Base-by-base conservation (phyloP, 1,284 basidiomycete species). In the Ceraceosorus guamensis region DNA sequence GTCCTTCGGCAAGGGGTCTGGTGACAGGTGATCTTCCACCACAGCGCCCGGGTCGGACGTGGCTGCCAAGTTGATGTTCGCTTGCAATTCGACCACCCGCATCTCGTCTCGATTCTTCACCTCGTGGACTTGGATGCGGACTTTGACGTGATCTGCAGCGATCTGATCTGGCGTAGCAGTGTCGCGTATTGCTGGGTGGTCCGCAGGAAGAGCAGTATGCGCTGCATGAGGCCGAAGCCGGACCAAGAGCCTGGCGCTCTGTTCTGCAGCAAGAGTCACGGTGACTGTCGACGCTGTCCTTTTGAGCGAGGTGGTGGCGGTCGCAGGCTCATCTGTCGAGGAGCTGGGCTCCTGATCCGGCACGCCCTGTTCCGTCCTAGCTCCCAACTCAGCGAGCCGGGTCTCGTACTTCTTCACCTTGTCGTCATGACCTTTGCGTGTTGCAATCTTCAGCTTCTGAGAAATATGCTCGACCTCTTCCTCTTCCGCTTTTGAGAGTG, bases 381-480 rank as follows among this genome's bases (percentile, higher is more conserved):
- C 73, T 3, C 79, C 79, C 0, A 81, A 66, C 62, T 79, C 77
- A 5, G 61, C 61, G 50, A 81, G 67, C 13, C 80, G 68, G 46
- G 74, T 70, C 56, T 79, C 77, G 68, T 80, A 80, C 68, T 81
- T 81, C 52, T 71, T 71, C 52, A 80, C 73, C 70, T 81, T 81
- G 59, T 81, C 80, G 43, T 62, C 49, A 59, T 81, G 80, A 45
- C 78, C 78, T 66, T 81, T 81, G 50, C 80, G 66, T 51, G 70
- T 66, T 0, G 79, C 79, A 49, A 81, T 80, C 71, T 81, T 81
- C 59, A 81, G 74, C 69, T 81, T 81, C 60, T 81, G 80, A 33
- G 78, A 69, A 50, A 81, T 64, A 44, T 71, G 77, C 69, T 81
- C 80, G 3, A 80, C 75, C 66, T 81, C 80, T 59, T 81, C 80